These are phyloP conservation scores for Colletotrichum sp. DNA, from an alignment of 2,329 filamentous ascomycete species.

Conservation along the genomic window DNA sequence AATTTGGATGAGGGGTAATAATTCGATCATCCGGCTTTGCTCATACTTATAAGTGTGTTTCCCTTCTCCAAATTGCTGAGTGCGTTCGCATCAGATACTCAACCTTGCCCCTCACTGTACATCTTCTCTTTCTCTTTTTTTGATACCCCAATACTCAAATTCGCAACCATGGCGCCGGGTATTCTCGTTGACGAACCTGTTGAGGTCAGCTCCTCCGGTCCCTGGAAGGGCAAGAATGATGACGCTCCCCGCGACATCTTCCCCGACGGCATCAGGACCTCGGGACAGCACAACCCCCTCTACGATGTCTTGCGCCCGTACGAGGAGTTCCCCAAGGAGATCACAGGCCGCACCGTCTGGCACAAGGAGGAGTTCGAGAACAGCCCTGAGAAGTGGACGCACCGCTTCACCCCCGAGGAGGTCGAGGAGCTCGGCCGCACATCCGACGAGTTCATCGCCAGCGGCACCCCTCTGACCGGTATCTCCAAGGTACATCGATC, in stretches of 20 bases:
- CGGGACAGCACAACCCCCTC: constrained; percentile 75
- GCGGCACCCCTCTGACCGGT: constrained; percentile 71
- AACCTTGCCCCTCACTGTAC: background rate
- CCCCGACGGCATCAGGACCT: constrained; percentile 55
- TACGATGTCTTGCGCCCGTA: constrained; percentile 71
- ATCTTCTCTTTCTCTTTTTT: background rate
- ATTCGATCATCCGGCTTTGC: background rate
- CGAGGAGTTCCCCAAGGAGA: constrained; percentile 71
- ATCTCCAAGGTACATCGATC: constrained; percentile 47
- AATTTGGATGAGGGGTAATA: background rate
- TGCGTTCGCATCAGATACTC: background rate
- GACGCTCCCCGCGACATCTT: constrained; percentile 43
- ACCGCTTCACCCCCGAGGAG: constrained; percentile 71
- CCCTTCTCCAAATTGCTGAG: background rate
- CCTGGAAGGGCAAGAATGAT: constrained; percentile 32
- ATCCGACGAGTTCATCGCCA: constrained; percentile 72
- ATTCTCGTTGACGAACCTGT: constrained; percentile 22
- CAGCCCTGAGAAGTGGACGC: constrained; percentile 74
- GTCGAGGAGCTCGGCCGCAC: constrained; percentile 69
- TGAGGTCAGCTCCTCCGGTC: background rate
- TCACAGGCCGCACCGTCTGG: constrained; percentile 78
- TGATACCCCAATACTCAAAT: background rate
- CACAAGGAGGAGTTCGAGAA: constrained; percentile 66
- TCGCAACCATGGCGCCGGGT: constrained; percentile 23
- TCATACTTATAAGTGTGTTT: background rate